Percentiles rank a stretch among this genome's conserved stretches.
Conservation (phyloP, 192 early-diverging fungal genomes). For the Backusella mclennaniae region DNA sequence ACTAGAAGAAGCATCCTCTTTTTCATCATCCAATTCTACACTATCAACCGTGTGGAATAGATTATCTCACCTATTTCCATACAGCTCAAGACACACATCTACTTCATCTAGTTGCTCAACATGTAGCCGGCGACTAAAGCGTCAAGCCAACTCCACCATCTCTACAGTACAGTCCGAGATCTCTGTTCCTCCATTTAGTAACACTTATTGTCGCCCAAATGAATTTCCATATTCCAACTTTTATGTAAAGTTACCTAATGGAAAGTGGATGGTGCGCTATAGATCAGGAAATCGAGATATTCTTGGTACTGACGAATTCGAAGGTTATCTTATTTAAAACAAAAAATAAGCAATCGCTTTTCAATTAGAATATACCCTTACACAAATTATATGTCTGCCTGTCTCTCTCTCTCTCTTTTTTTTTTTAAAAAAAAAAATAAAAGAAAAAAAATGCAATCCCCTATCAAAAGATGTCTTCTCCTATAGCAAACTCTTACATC, state of each 20-base stretch:
- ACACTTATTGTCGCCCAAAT: constrained; percentile 22
- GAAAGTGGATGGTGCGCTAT: constrained; percentile 39
- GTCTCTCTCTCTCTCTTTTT: neutral
- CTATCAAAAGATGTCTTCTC: neutral
- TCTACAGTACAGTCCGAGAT: neutral
- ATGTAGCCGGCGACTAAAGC: neutral
- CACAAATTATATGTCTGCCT: neutral
- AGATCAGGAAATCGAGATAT: constrained; percentile 34
- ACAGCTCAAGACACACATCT: neutral
- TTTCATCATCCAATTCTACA: neutral
- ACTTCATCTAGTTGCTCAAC: neutral
- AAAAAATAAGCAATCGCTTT: neutral
- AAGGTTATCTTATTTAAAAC: constrained; percentile 33
- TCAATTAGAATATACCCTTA: neutral
- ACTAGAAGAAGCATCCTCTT: neutral
- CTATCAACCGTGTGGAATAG: constrained; percentile 1
- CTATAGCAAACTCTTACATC: neutral
- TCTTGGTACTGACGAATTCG: constrained; percentile 37
- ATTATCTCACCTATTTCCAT: neutral
- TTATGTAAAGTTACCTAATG: constrained; percentile 33
- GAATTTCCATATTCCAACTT: constrained; percentile 40
- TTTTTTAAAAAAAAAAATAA: neutral
- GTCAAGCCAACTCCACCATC: neutral
- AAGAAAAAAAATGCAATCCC: neutral
- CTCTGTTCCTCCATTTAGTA: constrained; percentile 28